Conservation (phyloP, 805 yeast genomes). For the Naumovozyma castellii region DNA sequence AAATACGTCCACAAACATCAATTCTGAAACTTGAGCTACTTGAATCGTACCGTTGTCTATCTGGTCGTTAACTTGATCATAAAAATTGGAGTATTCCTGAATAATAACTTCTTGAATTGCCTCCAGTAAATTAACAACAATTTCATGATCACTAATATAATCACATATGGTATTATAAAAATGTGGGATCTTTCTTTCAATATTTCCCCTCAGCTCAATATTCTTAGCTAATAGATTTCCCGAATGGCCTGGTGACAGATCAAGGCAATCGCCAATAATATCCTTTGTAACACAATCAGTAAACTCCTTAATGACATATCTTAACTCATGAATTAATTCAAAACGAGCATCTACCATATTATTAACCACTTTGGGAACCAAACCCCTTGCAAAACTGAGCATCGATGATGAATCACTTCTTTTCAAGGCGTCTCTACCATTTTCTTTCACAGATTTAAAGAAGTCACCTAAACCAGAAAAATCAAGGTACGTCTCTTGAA, state of each 20-base stretch:
- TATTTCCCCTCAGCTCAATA: constrained; percentile 37
- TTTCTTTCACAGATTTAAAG: constrained; percentile 32
- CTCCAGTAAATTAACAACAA: constrained; percentile 45
- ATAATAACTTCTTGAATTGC: constrained; percentile 56
- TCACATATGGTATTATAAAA: constrained; percentile 40
- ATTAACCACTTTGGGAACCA: constrained; percentile 46
- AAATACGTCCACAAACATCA: constrained; percentile 59
- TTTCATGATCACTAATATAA: constrained; percentile 49
- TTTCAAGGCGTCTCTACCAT: constrained; percentile 1
- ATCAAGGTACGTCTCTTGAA: constrained; percentile 67
- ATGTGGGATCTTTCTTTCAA: constrained; percentile 48
- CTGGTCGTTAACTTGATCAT: constrained; percentile 28
- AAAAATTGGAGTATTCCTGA: constrained; percentile 48
- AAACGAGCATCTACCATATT: constrained; percentile 70
- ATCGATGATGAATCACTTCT: constrained; percentile 1
- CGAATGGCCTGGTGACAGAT: constrained; percentile 20
- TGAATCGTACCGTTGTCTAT: constrained; percentile 16
- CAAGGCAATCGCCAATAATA: constrained; percentile 40
- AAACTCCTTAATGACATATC: constrained; percentile 59
- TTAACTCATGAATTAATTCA: constrained; percentile 66
- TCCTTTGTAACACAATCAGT: constrained; percentile 46
- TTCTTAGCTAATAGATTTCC: constrained; percentile 21
- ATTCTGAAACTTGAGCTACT: constrained; percentile 33
- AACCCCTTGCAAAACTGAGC: constrained; percentile 8
- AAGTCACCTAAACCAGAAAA: constrained; percentile 64